Conservation (phyloP, 768 basidiomycete species). For the Rhodotorula graminis region DNA sequence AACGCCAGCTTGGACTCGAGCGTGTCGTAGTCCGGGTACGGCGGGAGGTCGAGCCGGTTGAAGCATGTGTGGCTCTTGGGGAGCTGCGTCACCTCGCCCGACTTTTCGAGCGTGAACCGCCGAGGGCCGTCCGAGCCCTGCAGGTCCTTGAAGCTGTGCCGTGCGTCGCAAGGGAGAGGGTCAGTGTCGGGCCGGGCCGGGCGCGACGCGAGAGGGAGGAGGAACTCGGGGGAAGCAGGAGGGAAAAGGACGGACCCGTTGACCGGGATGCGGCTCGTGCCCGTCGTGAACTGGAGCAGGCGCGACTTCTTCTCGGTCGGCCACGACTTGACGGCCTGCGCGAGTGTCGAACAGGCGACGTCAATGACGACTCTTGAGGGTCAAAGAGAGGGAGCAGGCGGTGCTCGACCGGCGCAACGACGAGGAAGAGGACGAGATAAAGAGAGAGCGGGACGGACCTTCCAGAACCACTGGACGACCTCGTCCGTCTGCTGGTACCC, state of each 20-base stretch:
- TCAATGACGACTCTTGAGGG: neutral
- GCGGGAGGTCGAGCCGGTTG: slow-evolving; percentile 93
- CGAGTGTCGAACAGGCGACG: neutral
- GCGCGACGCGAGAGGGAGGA: too few relatives aligned
- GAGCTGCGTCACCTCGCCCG: slow-evolving; percentile 89
- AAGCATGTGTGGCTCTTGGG: slow-evolving; percentile 99
- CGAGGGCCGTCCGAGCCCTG: slow-evolving; percentile 97
- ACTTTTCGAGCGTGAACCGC: slow-evolving; percentile 95
- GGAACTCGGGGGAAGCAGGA: neutral
- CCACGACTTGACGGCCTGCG: slow-evolving; percentile 71
- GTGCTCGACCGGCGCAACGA: too few relatives aligned
- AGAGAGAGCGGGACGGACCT: too few relatives aligned
- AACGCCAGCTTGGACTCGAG: slow-evolving; percentile 80
- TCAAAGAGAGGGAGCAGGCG: neutral
- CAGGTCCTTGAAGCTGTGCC: slow-evolving; percentile 77
- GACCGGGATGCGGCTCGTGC: slow-evolving; percentile 68
- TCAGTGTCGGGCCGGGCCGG: too few relatives aligned
- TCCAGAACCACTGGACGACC: slow-evolving; percentile 98
- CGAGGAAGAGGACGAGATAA: neutral
- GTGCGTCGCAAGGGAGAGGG: too few relatives aligned
- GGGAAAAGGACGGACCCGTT: slow-evolving; percentile 56
- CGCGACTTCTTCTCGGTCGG: slow-evolving; percentile 97
- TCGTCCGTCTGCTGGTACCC: slow-evolving; percentile 86
- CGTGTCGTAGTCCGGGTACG: slow-evolving; percentile 67
- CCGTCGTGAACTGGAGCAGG: slow-evolving; percentile 86